These are phyloP conservation scores for Globisporangium cylindrosporum DNA, from an alignment of 352 stramenopile species.

Conservation along the genomic window DNA sequence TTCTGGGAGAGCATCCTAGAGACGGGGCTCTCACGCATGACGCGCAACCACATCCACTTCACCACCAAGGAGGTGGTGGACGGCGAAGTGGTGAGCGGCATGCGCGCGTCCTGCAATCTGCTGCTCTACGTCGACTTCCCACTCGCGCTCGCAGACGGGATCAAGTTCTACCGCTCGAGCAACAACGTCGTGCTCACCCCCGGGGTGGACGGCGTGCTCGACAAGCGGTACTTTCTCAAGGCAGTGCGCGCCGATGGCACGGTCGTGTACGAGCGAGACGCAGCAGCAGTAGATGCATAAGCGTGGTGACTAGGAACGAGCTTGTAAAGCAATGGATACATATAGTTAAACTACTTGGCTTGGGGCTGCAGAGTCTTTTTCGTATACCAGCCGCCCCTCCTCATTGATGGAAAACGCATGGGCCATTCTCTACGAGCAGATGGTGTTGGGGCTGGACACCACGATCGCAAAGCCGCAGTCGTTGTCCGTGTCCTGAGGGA, in stretches of 20 bases:
- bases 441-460: background rate
- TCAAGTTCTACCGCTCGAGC: slow-evolving; percentile 82
- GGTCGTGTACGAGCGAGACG: slow-evolving; percentile 47
- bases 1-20: slow-evolving; percentile 67
- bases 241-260: slow-evolving; percentile 49
- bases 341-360: background rate
- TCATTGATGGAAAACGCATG: background rate
- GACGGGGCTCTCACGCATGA: slow-evolving; percentile 70
- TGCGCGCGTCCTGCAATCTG: slow-evolving; percentile 67
- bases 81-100: slow-evolving; percentile 75
- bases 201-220: slow-evolving; percentile 48
- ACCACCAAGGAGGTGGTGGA: slow-evolving; percentile 41
- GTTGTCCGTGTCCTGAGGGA: background rate
- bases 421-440: background rate
- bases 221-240: slow-evolving; percentile 56
- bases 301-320: background rate
- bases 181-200: slow-evolving; percentile 84
- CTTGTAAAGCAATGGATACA: background rate
- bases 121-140: slow-evolving; percentile 72
- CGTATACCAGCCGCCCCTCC: too few relatives aligned
- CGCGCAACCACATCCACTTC: slow-evolving; percentile 87
- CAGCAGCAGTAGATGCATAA: background rate
- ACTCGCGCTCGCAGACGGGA: slow-evolving; percentile 54
- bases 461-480: slow-evolving; percentile 9
- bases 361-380: background rate